These are phyloP conservation scores for thale cress (Arabidopsis thaliana) DNA, from an alignment of 345 rosid genomes.

Conservation along the genomic window DNA sequence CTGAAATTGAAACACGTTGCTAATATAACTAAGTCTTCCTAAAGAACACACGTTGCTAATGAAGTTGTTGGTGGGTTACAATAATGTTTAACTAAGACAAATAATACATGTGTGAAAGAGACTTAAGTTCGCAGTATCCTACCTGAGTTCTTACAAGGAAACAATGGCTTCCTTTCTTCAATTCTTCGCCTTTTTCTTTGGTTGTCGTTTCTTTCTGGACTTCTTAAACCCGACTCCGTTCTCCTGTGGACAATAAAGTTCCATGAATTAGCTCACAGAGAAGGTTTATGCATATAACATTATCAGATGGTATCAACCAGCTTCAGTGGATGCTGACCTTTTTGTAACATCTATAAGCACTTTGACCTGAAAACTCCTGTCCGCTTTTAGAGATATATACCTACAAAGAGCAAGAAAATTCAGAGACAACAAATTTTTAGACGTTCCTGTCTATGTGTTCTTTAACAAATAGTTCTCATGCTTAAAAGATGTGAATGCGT, in stretches of 20 bases:
- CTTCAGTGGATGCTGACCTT: conserved; percentile 57
- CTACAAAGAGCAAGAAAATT: conserved; percentile 48
- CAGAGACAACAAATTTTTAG: conserved; percentile 6
- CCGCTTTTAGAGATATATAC: conserved; percentile 72
- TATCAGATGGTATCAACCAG: conserved; percentile 2
- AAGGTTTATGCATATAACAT: neutral
- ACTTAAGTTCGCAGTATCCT: conserved; percentile 12
- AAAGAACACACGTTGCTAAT: conserved; percentile 16
- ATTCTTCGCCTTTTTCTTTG: conserved; percentile 48
- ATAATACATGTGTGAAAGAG: neutral
- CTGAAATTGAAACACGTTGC: conserved; percentile 25
- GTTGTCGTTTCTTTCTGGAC: conserved; percentile 51
- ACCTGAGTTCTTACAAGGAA: conserved; percentile 5
- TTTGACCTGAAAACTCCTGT: conserved; percentile 79
- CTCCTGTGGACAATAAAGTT: conserved; percentile 53
- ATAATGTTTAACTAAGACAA: conserved; percentile 18
- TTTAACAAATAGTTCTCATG: conserved; percentile 2
- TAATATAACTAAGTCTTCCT: neutral
- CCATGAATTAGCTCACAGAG: neutral
- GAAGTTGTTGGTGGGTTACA: conserved; percentile 3
- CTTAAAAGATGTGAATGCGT: neutral
- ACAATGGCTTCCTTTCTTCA: conserved; percentile 27
- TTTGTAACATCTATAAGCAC: conserved; percentile 76
- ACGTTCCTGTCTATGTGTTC: conserved; percentile 9
- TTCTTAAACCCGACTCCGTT: conserved; percentile 52